A percentile compares a stretch with the other conserved stretches of the same genome.
phyloP scores from a whole-genome alignment of 148 eudicot genomes.

The Beta vulgaris region DNA sequence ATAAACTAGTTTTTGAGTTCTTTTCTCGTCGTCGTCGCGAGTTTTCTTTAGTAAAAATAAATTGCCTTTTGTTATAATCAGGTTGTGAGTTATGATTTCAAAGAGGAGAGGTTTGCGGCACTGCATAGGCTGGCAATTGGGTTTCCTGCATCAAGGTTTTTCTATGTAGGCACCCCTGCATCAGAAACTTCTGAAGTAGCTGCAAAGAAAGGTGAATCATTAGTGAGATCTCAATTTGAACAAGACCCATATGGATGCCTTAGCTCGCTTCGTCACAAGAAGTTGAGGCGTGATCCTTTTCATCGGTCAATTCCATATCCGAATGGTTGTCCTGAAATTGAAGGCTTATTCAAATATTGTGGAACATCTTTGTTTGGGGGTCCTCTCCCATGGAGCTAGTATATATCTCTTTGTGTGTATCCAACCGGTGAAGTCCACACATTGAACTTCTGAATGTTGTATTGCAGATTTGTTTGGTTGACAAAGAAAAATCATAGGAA shows the following conservation, averaged over 20 bases:
- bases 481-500: too few relatives aligned
- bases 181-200: slow-evolving; percentile 62
- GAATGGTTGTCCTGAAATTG: slow-evolving; percentile 90
- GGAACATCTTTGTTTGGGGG: slow-evolving; percentile 61
- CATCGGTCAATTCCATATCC: slow-evolving; percentile 90
- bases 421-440: not conserved
- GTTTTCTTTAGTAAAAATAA: not conserved
- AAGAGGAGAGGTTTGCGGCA: slow-evolving; percentile 73
- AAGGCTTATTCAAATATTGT: slow-evolving; percentile 71
- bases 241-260: slow-evolving; percentile 85
- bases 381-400: slow-evolving; percentile 68
- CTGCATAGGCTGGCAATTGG: slow-evolving; percentile 79
- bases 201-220: slow-evolving; percentile 80
- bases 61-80: slow-evolving; percentile 15
- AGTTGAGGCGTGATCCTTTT: slow-evolving; percentile 79
- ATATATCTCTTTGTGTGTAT: not conserved
- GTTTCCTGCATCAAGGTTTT: slow-evolving; percentile 69
- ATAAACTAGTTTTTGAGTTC: not conserved
- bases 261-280: slow-evolving; percentile 70
- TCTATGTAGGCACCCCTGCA: slow-evolving; percentile 75
- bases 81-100: slow-evolving; percentile 93
- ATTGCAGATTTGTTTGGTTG: not conserved
- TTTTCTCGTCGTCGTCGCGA: not conserved
- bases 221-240: slow-evolving; percentile 81
- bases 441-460: not conserved